These are phyloP conservation scores for Kluyveromyces aestuarii DNA, from an alignment of 805 yeast species.

Conservation along the genomic window DNA sequence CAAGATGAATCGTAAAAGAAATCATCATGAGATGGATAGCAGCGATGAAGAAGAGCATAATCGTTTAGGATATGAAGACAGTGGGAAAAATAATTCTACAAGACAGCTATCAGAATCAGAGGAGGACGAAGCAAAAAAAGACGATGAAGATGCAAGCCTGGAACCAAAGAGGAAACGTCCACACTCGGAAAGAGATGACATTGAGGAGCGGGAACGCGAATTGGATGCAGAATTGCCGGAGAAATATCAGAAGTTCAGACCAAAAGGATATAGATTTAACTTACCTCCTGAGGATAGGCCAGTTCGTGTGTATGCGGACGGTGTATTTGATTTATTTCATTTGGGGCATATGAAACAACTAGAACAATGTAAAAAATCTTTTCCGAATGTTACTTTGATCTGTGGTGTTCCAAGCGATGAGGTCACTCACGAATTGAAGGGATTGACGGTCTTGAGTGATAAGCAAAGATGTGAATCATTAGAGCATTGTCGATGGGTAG, in stretches of 20 bases:
- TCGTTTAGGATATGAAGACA: constrained; percentile 27
- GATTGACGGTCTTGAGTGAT: constrained; percentile 85
- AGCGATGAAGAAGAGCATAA: constrained; percentile 23
- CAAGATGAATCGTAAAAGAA: constrained; percentile 21
- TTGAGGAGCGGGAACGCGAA: constrained; percentile 42
- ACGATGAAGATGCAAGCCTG: background rate
- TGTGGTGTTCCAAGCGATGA: constrained; percentile 89
- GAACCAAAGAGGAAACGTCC: constrained; percentile 10
- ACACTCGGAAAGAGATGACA: constrained; percentile 13
- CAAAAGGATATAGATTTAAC: constrained; percentile 68
- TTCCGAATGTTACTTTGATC: constrained; percentile 74
- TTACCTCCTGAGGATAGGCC: constrained; percentile 81
- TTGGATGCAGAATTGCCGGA: constrained; percentile 60
- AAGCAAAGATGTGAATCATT: constrained; percentile 85
- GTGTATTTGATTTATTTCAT: constrained; percentile 94
- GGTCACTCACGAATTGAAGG: constrained; percentile 87
- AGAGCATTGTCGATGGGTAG: constrained; percentile 94
- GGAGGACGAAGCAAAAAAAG: constrained; percentile 5
- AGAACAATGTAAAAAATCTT: constrained; percentile 91
- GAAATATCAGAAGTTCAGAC: constrained; percentile 67
- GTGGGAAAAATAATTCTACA: background rate
- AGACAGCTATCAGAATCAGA: background rate
- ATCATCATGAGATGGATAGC: constrained; percentile 10
- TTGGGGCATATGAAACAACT: constrained; percentile 96
- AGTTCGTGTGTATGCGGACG: constrained; percentile 93